Percentiles rank a stretch among this genome's conserved stretches.
Evolutionary conservation across 306 rosid genomes (phyloP).

Genomic region (Malus asiatica): DNA sequence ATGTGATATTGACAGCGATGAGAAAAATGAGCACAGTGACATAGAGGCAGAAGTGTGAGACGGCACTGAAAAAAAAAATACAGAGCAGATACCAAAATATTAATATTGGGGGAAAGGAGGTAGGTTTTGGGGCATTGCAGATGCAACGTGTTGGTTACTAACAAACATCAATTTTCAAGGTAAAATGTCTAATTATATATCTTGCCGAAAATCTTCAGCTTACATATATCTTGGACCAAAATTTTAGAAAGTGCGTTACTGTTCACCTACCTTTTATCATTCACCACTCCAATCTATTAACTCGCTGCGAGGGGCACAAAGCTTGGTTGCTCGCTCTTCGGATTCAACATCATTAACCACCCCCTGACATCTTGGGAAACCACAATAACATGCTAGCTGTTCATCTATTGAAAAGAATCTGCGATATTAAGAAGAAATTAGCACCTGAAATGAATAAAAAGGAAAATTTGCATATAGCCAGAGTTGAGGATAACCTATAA

Average conservation of each 20-base stretch:
- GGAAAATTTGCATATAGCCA: constrained; percentile 3
- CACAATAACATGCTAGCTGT: constrained; percentile 90
- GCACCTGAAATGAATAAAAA: constrained; percentile 12
- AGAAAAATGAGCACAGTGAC: no score
- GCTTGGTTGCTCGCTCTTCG: constrained; percentile 81
- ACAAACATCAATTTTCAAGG: no score
- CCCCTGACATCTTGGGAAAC: constrained; percentile 88
- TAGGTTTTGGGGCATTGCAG: no score
- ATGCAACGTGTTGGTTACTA: no score
- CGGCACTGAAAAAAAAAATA: no score
- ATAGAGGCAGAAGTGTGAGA: no score
- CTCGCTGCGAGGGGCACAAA: constrained; percentile 57
- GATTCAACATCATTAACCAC: constrained; percentile 86
- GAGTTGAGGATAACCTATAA: constrained; percentile 56
- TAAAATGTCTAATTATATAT: no score
- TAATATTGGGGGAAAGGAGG: no score
- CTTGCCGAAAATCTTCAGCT: no score
- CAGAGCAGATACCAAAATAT: not conserved
- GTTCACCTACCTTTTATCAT: constrained; percentile 40
- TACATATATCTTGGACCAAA: not conserved
- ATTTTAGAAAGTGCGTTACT: not conserved
- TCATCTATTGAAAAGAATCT: constrained; percentile 96
- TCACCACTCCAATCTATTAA: constrained; percentile 89
- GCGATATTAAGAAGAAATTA: constrained; percentile 29
- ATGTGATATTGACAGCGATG: not conserved